Evolutionary conservation across 1,139 yeast species (phyloP).

Genomic region (Blastobotrys proliferans): DNA sequence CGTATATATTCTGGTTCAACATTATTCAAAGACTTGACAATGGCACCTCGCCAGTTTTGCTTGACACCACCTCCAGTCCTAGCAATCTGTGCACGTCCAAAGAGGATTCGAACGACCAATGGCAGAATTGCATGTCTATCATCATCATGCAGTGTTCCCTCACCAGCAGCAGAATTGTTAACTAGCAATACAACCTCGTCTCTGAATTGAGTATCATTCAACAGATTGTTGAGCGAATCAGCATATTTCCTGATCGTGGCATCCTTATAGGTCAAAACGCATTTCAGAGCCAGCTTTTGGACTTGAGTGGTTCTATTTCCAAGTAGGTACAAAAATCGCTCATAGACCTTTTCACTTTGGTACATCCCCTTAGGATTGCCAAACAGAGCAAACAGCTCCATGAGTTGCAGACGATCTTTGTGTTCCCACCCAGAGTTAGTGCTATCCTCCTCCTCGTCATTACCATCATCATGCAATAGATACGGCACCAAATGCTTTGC

Average conservation of each 20-base stretch:
- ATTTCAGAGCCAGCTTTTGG: constrained; percentile 70
- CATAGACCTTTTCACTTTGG: constrained; percentile 50
- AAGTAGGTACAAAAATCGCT: constrained; percentile 52
- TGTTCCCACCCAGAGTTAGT: constrained; percentile 45
- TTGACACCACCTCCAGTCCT: constrained; percentile 53
- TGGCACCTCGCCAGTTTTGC: constrained; percentile 71
- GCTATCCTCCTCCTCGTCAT: constrained; percentile 23
- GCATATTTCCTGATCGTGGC: constrained; percentile 59
- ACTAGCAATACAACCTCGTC: constrained; percentile 76
- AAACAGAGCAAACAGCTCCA: constrained; percentile 63
- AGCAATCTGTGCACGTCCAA: constrained; percentile 72
- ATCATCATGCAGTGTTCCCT: constrained; percentile 42
- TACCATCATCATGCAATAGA: constrained; percentile 30
- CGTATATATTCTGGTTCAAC: constrained; percentile 52
- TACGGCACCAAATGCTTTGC: constrained; percentile 52
- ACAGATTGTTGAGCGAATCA: constrained; percentile 66
- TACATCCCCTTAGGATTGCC: constrained; percentile 55
- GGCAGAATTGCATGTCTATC: constrained; percentile 67
- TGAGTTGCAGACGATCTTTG: constrained; percentile 56
- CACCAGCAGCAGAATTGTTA: constrained; percentile 44
- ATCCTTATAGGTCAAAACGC: constrained; percentile 63
- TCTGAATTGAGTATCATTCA: constrained; percentile 79
- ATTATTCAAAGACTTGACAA: constrained; percentile 64
- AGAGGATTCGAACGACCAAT: constrained; percentile 68
- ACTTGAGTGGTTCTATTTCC: constrained; percentile 59